phyloP scores from a whole-genome alignment of 208 protist genomes.

The Tritrichomonas musculus region DNA sequence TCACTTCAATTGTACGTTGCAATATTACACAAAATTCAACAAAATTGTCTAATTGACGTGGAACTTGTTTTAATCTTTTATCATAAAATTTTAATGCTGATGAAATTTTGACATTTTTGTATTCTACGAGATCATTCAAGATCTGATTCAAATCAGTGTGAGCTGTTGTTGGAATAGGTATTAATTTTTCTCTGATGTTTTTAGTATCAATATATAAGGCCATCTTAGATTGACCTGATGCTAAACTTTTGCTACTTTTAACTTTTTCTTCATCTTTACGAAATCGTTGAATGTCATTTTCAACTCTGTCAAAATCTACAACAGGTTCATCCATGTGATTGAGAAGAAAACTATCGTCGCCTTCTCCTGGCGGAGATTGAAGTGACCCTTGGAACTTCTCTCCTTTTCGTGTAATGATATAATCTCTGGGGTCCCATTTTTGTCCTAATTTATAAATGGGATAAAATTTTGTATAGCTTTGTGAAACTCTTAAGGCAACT shows the following conservation, averaged over 20 bases:
- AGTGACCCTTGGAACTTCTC: not conserved
- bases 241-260: not conserved
- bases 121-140: not conserved
- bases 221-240: not conserved
- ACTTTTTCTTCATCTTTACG: not conserved
- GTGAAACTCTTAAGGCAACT: not conserved
- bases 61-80: not conserved
- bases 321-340: not conserved
- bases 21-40: constrained; percentile 3
- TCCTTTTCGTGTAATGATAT: not conserved
- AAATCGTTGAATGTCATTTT: not conserved
- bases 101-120: not conserved
- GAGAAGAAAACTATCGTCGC: not conserved
- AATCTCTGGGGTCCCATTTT: not conserved
- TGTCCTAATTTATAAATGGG: not conserved
- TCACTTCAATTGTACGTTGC: not conserved
- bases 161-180: not conserved
- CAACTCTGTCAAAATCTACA: not conserved
- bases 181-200: not conserved
- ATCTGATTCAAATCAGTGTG: not conserved
- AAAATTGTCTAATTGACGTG: not conserved
- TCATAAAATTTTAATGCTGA: not conserved
- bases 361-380: not conserved
- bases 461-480: not conserved
- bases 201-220: not conserved